Evolutionary conservation across 2,329 filamentous ascomycete genomes (phyloP), one percentile per base, ranked within the genome.

Genomic region (Aspergillus melleus): DNA sequence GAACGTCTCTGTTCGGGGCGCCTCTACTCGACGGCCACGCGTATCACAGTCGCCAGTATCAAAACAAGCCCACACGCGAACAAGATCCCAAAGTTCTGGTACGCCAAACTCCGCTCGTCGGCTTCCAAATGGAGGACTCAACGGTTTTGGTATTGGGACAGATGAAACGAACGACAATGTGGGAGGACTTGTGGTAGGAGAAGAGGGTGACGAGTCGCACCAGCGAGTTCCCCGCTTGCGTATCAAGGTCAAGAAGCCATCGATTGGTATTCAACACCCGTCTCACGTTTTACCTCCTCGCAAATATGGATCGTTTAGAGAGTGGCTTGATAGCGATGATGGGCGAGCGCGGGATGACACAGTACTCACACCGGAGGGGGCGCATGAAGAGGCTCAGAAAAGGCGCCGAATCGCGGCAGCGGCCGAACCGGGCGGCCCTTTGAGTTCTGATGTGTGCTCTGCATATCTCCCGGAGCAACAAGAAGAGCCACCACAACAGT

Each of bases 401-500:
- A 85, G 95, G 19, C 66, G 86, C 58, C 85, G 86, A 32, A 86
- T 96, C 29, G 86, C 92, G 65, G 79, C 87, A 52, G 93, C 92
- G 64, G 86, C 87, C 3, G 82, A 90, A 68, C 85, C 88, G 5
- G 93, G 92, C 16, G 91, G 92, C 2, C 73, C 92, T 4, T 81
- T 97, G 29, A 92, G 89, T 54, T 79, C 83, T 56, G 86, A 87
- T 61, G 82, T 84, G 61, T 94, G 90, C 71, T 88, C 88, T 2
- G 78, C 89, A 24, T 95, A 90, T 67, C 83, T 88, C 19, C 90
- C 90, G 0, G 90, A 95, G 63, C 81, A 86, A 12, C 83, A 84
- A 61, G 88, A 91, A 58, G 90, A 96, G 68, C 90, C 90, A 0
- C 85, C 87, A 0, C 83, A 85, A 55, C 91, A 95, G 69, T 98